Base-by-base conservation (phyloP, 805 yeast species). In the Vanderwaltozyma polyspora region DNA sequence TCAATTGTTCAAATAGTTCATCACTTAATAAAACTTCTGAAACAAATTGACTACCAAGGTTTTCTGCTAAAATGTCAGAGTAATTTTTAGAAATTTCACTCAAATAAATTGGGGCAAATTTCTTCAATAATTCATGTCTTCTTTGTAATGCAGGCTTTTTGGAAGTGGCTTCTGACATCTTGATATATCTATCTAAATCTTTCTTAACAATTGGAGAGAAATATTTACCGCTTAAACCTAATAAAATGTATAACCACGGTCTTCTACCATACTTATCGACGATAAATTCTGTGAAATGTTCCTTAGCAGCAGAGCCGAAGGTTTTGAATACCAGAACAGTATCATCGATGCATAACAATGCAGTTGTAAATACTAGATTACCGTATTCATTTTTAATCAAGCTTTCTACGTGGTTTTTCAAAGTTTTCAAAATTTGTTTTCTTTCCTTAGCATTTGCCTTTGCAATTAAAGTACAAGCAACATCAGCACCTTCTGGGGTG, bases 401-500 rank as follows among this genome's bases (percentile, higher is more conserved):
- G 41, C 78, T 79, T 30, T 68, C 64, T n/a, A 77, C 79, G 59
- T 85, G 95, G 22, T 71, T 71, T 52, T 78, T 82, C 57, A 89
- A 70, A 12, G 78, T 55, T 60, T 72, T 82, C 42, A 87, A 65
- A 36, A 89, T 73, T 32, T 57, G 55, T 62, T 87, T 89, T 66
- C 95, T 79, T 62, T 89, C 95, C 63, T 89, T 89, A 18, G 97
- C 96, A 43, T 67, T 80, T 23, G 95, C 89, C 37, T 70, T 68
- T 1, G 95, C 83, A 39, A 89, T 68, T 42, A 83, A 67, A 21
- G 76, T 70, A 48, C 82, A 76, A 1, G 95, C 95, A 39, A 86
- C 96, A 48, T 84, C 93, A 32, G 89, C 66, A 45, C 98, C 98
- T 57, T 87, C 96, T 35, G 78, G 79, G 0, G 98, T 89, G 57